Base-by-base conservation (phyloP, 1,284 basidiomycete genomes). In the Sphagnurus paluster region DNA sequence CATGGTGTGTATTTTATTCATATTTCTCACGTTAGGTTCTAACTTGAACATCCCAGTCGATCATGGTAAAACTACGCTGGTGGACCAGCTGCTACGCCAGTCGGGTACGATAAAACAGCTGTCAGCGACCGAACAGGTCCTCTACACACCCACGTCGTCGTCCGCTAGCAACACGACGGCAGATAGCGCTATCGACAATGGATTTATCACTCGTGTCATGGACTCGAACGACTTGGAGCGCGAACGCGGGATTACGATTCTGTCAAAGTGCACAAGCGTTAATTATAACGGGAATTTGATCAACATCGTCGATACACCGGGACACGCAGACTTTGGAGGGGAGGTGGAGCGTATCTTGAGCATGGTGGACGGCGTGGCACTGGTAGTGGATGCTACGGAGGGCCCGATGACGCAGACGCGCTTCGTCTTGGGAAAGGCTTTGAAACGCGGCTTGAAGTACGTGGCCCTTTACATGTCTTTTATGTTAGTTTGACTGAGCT, bases 351-450 rank as follows among this genome's bases (percentile, higher is more conserved):
- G 74, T 35, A 68, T 76, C 5, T 57, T 75, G 64, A 74, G 70
- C 48, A 76, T 76, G 72, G 74, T 76, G 6, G 74, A 76, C 44
- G 71, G 71, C 36, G 74, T 76, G 13, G 72, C 69, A 7, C 61
- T 76, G 16, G 61, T 76, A 1, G 72, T 76, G 4, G 72, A 75
- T 47, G 72, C 72, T 4, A 73, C 74, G 1, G 74, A 75, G 46
- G 72, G 74, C 1, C 72, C 72, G 1, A 76, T 76, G 74, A 74
- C 74, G 1, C 72, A 76, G 52, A 76, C 74, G 0, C 61, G 72
- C 3, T 76, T 76, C 39, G 72, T 76, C 2, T 56, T 76, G 10
- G 63, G 64, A 4, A 76, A 75, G 50, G 74, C 72, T 24, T 53
- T 75, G 8, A 61, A 54, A 28, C 64, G 67, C 24, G 72, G 74